Conservation (phyloP, 2,329 filamentous ascomycete species). For the Colletotrichum camelliae region DNA sequence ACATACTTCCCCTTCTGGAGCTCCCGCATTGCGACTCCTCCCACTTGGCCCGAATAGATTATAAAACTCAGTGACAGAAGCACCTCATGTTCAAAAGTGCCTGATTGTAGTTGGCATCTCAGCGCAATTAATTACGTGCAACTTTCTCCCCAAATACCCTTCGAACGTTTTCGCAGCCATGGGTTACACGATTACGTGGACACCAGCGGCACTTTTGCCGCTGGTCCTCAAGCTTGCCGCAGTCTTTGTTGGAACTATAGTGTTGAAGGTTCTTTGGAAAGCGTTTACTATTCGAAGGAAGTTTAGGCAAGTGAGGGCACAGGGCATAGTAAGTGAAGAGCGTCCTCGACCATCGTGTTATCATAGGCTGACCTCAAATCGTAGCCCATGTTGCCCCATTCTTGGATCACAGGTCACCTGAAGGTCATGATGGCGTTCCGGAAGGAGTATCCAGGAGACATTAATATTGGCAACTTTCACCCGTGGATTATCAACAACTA, state of each 20-base stretch:
- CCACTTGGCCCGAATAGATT: not conserved
- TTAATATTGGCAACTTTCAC: not conserved
- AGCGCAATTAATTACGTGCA: not conserved
- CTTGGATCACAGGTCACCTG: constrained; percentile 2
- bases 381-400: constrained; percentile 3
- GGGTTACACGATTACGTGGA: not conserved
- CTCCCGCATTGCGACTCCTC: not conserved
- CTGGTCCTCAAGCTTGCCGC: not conserved
- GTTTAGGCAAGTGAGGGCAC: not conserved
- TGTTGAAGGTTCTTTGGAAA: not conserved
- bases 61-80: not conserved
- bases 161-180: not conserved
- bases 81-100: not conserved
- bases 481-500: constrained; percentile 4
- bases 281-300: not conserved
- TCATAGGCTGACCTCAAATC: not conserved
- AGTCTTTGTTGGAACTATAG: not conserved
- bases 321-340: not conserved
- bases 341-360: fast-evolving
- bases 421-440: not conserved
- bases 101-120: not conserved
- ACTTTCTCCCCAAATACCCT: not conserved
- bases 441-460: not conserved
- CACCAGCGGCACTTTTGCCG: not conserved
- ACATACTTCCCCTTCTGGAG: not conserved